Conservation (phyloP, 345 rosid species). For the Aethionema arabicum region DNA sequence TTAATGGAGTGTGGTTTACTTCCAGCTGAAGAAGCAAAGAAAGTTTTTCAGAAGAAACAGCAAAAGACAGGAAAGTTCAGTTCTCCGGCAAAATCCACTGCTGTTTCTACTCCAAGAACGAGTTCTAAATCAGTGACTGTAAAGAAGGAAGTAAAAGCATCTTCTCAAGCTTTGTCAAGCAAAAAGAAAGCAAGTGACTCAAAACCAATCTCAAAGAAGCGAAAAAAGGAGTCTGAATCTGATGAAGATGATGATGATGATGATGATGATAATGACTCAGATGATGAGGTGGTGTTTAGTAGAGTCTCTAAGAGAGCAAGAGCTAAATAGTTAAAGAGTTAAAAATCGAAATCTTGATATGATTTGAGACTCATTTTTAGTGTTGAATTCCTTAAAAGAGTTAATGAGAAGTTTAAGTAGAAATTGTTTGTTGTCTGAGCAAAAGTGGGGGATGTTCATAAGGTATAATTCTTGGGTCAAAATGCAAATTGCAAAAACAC, state of each 20-base stretch:
- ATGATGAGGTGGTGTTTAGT: conserved; percentile 47
- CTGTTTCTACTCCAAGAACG: conserved; percentile 43
- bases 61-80: conserved; percentile 48
- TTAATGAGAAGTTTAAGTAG: neutral
- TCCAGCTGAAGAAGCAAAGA: conserved; percentile 62
- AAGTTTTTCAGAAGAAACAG: conserved; percentile 66
- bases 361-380: conserved; percentile 8
- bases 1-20: conserved; percentile 98
- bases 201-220: conserved; percentile 55
- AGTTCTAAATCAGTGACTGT: conserved; percentile 38
- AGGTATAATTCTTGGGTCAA: too few relatives aligned
- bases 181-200: conserved; percentile 49
- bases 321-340: conserved; percentile 40
- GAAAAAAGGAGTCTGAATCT: conserved; percentile 48
- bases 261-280: conserved; percentile 52
- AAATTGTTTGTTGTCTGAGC: too few relatives aligned
- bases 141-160: conserved; percentile 34
- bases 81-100: conserved; percentile 53
- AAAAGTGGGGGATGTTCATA: too few relatives aligned
- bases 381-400: neutral
- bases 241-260: conserved; percentile 37
- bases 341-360: neutral
- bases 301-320: conserved; percentile 51
- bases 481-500: too few relatives aligned
- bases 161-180: conserved; percentile 38